A percentile compares a stretch with the other conserved stretches of the same genome.
phyloP scores from a whole-genome alignment of 140 eudicot species.

The Eryngium alpinum region DNA sequence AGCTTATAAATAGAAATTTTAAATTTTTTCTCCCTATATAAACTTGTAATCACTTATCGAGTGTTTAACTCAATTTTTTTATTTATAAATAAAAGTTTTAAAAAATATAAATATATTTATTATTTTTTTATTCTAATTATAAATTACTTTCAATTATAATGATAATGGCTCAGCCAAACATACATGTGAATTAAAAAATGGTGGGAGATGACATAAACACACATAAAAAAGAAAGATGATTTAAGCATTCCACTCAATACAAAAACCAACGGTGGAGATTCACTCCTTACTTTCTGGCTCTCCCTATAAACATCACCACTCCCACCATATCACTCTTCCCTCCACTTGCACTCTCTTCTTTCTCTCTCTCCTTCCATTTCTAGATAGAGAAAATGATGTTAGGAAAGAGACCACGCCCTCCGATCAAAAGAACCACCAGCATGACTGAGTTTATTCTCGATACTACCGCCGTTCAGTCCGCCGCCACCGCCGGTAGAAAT shows the following conservation, averaged over 20 bases:
- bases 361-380: slow-evolving; percentile 8
- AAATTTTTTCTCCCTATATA: no score
- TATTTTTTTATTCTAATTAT: no score
- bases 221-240: neutral
- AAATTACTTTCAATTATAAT: no score
- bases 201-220: slow-evolving; percentile 5
- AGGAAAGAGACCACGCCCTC: slow-evolving; percentile 52
- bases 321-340: slow-evolving; percentile 23
- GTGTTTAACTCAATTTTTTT: no score
- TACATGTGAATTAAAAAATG: no score
- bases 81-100: no score
- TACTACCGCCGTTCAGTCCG: neutral
- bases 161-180: no score
- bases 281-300: slow-evolving; percentile 31
- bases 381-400: slow-evolving; percentile 32
- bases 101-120: no score
- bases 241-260: slow-evolving; percentile 1
- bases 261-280: slow-evolving; percentile 34
- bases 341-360: slow-evolving; percentile 11
- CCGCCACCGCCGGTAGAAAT: slow-evolving; percentile 11
- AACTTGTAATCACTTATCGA: no score
- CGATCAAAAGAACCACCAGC: slow-evolving; percentile 69
- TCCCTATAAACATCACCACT: slow-evolving; percentile 23
- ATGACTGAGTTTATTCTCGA: slow-evolving; percentile 46
- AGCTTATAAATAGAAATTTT: no score